Evolutionary conservation across 140 eudicot genomes (phyloP), one percentile per base, ranked within the genome.

Genomic region (Bidens hawaiensis): DNA sequence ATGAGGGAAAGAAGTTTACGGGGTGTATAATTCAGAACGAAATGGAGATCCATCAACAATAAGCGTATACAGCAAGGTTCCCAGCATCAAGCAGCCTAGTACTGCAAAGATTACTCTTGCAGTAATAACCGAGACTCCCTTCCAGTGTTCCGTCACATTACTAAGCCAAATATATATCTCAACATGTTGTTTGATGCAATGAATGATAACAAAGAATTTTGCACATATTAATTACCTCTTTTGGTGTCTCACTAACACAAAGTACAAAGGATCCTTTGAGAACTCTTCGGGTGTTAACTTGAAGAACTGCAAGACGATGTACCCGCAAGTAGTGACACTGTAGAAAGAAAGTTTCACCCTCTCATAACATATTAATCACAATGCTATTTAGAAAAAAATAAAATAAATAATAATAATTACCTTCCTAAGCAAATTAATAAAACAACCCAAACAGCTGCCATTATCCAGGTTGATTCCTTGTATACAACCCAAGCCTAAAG

Each of bases 201-300:
- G 12, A 18, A 46, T 46, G 53, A 46, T 46, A 50, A 50, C 8
- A 50, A 22, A 50, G 17, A 21, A n/a, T 46, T 7, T 21, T 49
- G 55, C 28, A 48, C n/a, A 13, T 48, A n/a, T 48, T 27, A 48
- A 51, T 55, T 58, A 89, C 97, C 65, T 74, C 60, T 69, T 78
- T 43, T 51, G 62, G 23, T 48, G 65, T 58, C 73, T 78, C 28
- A 62, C 68, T 69, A 89, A 63, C 51, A 88, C 80, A 61, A 79
- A 82, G 74, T 83, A 83, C 23, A 89, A 68, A n/a, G 93, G 89
- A 56, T 89, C 93, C 46, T 70, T 73, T 25, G 56, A 33, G 50
- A 85, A 76, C 69, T 89, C 97, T 54, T 83, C 79, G 52, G 88
- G 76, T 70, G 97, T 73, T 55, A 85, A 69, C 89, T 75, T 80